phyloP scores from a whole-genome alignment of 805 yeast species.

The Candida yuanshanica region DNA sequence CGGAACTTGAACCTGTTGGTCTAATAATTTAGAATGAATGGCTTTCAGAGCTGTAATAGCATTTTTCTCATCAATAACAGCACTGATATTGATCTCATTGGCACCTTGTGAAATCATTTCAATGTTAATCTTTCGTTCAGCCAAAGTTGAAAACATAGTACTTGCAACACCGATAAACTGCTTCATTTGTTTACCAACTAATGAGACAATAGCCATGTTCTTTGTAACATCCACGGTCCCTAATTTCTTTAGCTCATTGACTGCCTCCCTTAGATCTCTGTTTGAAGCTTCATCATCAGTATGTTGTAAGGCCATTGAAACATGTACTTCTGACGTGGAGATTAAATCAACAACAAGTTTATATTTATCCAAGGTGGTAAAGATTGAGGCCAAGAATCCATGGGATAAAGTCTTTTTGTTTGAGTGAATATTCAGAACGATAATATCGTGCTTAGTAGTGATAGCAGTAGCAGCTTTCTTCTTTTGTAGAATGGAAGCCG shows the following conservation, averaged over 20 bases:
- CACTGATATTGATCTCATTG: constrained; percentile 92
- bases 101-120: constrained; percentile 99
- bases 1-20: constrained; percentile 30
- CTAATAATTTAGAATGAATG: constrained; percentile 72
- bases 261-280: constrained; percentile 59
- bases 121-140: constrained; percentile 86
- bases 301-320: constrained; percentile 93
- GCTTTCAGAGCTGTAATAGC: constrained; percentile 81
- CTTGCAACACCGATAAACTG: constrained; percentile 97
- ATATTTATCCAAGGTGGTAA: constrained; percentile 77
- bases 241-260: constrained; percentile 68
- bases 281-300: constrained; percentile 54
- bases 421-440: constrained; percentile 89
- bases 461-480: constrained; percentile 87
- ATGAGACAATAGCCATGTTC: constrained; percentile 83
- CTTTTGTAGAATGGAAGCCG: constrained; percentile 35
- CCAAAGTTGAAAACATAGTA: constrained; percentile 89
- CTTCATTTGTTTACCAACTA: constrained; percentile 97
- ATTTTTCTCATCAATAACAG: constrained; percentile 83
- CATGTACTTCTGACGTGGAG: constrained; percentile 96
- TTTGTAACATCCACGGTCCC: constrained; percentile 89
- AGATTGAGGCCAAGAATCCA: constrained; percentile 90
- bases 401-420: constrained; percentile 89
- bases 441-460: constrained; percentile 88
- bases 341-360: constrained; percentile 90